Evolutionary conservation across 331 rosid genomes (phyloP).

Genomic region (Spiraea crenata): DNA sequence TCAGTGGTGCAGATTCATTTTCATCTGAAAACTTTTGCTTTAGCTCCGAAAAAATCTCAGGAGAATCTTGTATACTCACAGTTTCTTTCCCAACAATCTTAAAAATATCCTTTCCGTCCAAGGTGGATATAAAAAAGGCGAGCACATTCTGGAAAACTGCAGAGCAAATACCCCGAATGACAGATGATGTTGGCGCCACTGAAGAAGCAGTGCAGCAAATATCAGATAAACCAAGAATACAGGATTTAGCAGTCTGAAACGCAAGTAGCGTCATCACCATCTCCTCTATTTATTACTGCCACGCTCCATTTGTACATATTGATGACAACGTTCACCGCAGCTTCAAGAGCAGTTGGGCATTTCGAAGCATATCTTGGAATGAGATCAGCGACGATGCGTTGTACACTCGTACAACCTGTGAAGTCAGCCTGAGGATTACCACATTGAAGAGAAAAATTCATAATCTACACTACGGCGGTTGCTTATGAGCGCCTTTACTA

Average conservation of each 20-base stretch:
- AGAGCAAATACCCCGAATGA: conserved; percentile 69
- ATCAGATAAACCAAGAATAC: conserved; percentile 71
- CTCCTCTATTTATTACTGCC: conserved; percentile 57
- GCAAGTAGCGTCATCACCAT: conserved; percentile 63
- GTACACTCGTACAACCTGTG: conserved; percentile 83
- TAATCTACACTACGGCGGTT: conserved; percentile 1
- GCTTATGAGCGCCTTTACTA: neutral
- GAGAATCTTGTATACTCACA: conserved; percentile 56
- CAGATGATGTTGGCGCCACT: conserved; percentile 65
- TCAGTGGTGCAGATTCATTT: conserved; percentile 47
- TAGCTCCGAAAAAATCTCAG: conserved; percentile 50
- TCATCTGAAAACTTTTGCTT: conserved; percentile 54
- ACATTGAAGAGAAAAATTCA: conserved; percentile 11
- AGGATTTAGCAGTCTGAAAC: conserved; percentile 70
- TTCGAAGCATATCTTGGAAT: conserved; percentile 85
- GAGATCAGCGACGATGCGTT: conserved; percentile 79
- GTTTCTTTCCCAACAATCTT: conserved; percentile 53
- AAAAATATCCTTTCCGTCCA: conserved; percentile 69
- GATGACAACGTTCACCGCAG: conserved; percentile 71
- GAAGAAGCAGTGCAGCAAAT: conserved; percentile 64
- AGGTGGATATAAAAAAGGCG: conserved; percentile 51
- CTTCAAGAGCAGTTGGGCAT: conserved; percentile 87
- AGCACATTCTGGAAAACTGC: conserved; percentile 76
- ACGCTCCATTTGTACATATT: conserved; percentile 72
- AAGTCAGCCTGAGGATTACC: conserved; percentile 24